These are phyloP conservation scores for Juglanconis oblonga DNA, from an alignment of 2,329 filamentous ascomycete genomes.

Conservation along the genomic window DNA sequence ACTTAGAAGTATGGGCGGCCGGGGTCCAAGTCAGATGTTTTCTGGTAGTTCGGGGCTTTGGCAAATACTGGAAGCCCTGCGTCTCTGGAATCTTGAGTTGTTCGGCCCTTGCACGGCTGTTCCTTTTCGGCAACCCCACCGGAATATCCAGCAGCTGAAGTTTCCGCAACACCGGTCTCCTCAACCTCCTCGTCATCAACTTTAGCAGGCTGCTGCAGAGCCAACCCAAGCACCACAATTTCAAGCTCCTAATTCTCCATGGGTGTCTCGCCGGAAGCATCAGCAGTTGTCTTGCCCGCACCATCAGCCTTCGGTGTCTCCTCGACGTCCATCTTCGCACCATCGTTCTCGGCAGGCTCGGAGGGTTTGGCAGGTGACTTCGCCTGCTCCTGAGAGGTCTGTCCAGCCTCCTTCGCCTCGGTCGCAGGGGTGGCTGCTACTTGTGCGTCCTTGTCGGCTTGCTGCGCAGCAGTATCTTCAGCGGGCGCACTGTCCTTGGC, in stretches of 20 bases:
- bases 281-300: neutral
- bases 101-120: too few relatives aligned
- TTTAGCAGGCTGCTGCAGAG: neutral
- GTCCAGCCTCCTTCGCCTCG: slow-evolving; percentile 20
- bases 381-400: slow-evolving; percentile 12
- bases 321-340: neutral
- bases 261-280: neutral
- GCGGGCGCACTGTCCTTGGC: slow-evolving; percentile 18
- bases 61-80: too few relatives aligned
- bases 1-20: too few relatives aligned
- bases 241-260: neutral
- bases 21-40: too few relatives aligned
- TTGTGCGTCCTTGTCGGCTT: neutral
- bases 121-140: too few relatives aligned
- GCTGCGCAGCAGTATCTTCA: neutral
- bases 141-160: too few relatives aligned
- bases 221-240: too few relatives aligned
- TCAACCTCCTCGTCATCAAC: too few relatives aligned
- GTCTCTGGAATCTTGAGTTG: too few relatives aligned
- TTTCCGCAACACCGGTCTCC: too few relatives aligned
- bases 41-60: too few relatives aligned
- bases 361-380: slow-evolving; percentile 10
- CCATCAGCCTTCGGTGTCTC: neutral
- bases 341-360: neutral
- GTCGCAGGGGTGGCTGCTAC: neutral